These are phyloP conservation scores for Triticum timopheevii DNA, from an alignment of 176 grass and related monocot species.

Conservation along the genomic window DNA sequence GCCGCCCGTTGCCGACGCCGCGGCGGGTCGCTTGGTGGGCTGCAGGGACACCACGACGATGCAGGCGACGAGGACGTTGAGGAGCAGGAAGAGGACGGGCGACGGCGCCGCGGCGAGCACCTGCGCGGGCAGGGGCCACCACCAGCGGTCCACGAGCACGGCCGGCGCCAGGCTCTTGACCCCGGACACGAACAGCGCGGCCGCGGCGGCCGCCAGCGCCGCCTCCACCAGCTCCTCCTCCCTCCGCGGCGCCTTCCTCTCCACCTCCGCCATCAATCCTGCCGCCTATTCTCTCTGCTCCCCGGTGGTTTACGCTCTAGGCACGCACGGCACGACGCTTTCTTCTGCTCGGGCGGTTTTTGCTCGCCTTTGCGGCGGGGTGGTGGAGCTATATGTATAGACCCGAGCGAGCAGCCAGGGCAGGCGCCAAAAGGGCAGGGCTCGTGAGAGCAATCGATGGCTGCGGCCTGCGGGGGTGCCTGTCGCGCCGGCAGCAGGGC, in stretches of 20 bases:
- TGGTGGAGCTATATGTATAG: slow-evolving; percentile 16
- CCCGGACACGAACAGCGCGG: slow-evolving; percentile 65
- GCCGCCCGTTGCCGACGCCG: not conserved
- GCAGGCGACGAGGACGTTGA: slow-evolving; percentile 85
- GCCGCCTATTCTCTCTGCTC: slow-evolving; percentile 16
- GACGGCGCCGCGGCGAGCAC: slow-evolving; percentile 47
- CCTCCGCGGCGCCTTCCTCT: slow-evolving; percentile 49
- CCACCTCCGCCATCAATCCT: slow-evolving; percentile 25
- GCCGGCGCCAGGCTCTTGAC: slow-evolving; percentile 63
- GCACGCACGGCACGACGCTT: not conserved
- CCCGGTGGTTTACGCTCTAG: not conserved
- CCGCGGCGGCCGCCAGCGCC: slow-evolving; percentile 65
- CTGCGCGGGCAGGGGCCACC: slow-evolving; percentile 15
- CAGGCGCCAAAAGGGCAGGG: not conserved
- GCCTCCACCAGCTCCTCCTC: slow-evolving; percentile 81
- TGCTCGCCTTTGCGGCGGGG: not conserved
- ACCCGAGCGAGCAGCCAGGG: not conserved
- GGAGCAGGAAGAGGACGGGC: slow-evolving; percentile 69
- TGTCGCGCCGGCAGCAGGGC: slow-evolving; percentile 47
- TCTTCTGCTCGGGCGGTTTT: not conserved
- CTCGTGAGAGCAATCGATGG: slow-evolving; percentile 26
- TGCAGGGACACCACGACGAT: slow-evolving; percentile 70
- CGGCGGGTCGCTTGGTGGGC: not conserved
- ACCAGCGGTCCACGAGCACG: slow-evolving; percentile 35
- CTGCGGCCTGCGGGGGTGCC: not conserved